Base-by-base conservation (phyloP, 1,139 yeast genomes). In the Pichia sp. region DNA sequence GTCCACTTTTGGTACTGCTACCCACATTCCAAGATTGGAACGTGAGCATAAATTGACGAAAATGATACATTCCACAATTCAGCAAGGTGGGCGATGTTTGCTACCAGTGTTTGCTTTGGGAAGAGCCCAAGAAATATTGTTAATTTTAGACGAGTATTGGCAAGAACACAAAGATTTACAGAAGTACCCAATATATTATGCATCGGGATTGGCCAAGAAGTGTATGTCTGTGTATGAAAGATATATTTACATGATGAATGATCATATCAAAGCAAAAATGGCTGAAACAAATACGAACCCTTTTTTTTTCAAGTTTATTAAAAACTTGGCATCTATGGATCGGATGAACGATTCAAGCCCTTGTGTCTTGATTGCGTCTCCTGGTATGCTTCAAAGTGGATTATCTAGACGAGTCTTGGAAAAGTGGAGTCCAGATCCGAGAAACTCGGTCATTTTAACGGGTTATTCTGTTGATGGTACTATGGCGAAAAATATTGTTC, bases 391-490 rank as follows among this genome's bases (percentile, higher is more conserved):
- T 51, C 99, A 93, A 68, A 92, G 88, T 65, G 99, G 99, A 60
- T 85, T 92, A 2, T 90, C 97, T 0, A 78, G 99, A 64, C 95
- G 89, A 62, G 75, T 93, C 47, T 75, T 93, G 44, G 99, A 93
- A 67, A 82, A 87, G 68, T 93, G 99, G 99, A 93, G 96, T 1
- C 99, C 99, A 0, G 99, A 93, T 65, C 88, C 95, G 3, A 87
- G 90, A 65, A 93, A 93, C 64, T 77, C 95, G 1, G 84, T 90
- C 32, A 81, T 93, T 40, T 73, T 93, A 69, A 95, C 99, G 0
- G 99, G 99, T 73, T 93, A 93, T 70, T 92, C 98, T 2, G 97
- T 93, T 5, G 99, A 93, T 68, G 99, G 99, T 29, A 93, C 99
- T 1, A 83, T 93, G 90, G 99, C 99, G 0, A 93, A 93, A 66